Base-by-base conservation (phyloP, 2,329 filamentous ascomycete species). In the Sporothrix variecibatus region DNA sequence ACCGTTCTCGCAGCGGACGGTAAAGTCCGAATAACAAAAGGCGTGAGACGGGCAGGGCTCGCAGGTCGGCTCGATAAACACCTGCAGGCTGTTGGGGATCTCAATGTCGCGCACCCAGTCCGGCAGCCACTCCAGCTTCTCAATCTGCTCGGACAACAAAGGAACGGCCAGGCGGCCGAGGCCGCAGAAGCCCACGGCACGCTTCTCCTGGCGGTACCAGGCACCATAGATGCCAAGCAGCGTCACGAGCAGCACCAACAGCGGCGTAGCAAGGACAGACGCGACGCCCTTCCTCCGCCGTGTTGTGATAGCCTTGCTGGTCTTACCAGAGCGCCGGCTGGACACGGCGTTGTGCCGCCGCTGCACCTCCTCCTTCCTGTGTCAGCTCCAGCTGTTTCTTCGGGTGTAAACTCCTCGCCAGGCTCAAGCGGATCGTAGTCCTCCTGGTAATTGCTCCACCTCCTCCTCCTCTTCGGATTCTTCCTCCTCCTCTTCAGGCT, bases 141-240 rank as follows among this genome's bases (percentile, higher is more conserved):
- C 75, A 2, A 75, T 49, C 69, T 74, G 72, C 7, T 82, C 80
- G 2, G 80, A 78, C 8, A 83, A 80, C 40, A 90, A 80, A 76
- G 85, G 80, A 43, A 83, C 85, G 1, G 86, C 88, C 67, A 89
- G 86, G 72, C 91, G 89, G 31, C 93, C 96, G 72, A 97, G 88
- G 15, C 95, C 94, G 81, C 96, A 99, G 80, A 97, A 99, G 46
- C 97, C 96, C 26, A 98, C 94, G 20, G 94, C 92, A n/a, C 97
- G 86, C 86, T 98, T 98, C 83, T 99, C 96, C 80, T 97, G 94
- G 68, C 95, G 88, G 85, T 95, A 99, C 89, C 95, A 96, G 9
- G 89, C 89, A 40, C 87, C 92, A 76, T 97, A 94, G 0, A 92
- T 90, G 43, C 88, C 88, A 7, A 96, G 82, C 11, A 96, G 83